Percentiles rank a stretch among this genome's conserved stretches.
Conservation (phyloP, 495 filamentous ascomycete genomes). For the Penicillium coffeae region DNA sequence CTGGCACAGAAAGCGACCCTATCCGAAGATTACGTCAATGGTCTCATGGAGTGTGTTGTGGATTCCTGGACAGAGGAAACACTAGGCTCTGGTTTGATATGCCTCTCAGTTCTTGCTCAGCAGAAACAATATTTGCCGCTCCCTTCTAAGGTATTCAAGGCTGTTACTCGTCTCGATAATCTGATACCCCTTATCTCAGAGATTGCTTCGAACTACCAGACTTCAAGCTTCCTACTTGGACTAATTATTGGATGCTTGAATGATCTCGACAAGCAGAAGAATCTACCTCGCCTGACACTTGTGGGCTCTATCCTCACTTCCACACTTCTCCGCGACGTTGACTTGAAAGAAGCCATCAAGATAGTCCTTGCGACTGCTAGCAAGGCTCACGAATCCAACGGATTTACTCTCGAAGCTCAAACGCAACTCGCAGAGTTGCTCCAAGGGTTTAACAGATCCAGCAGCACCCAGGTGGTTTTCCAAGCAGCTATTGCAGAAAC, state of each 20-base stretch:
- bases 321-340: slow-evolving; percentile 57
- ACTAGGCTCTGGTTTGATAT: slow-evolving; percentile 68
- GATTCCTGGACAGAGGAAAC: slow-evolving; percentile 70
- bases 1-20: slow-evolving; percentile 76
- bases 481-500: slow-evolving; percentile 56
- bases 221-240: slow-evolving; percentile 71
- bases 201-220: slow-evolving; percentile 59
- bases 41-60: slow-evolving; percentile 82
- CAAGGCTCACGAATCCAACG: slow-evolving; percentile 31
- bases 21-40: slow-evolving; percentile 67
- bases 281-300: slow-evolving; percentile 50
- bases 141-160: slow-evolving; percentile 63
- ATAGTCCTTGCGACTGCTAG: slow-evolving; percentile 50
- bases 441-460: slow-evolving; percentile 54
- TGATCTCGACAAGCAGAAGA: slow-evolving; percentile 58
- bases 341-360: slow-evolving; percentile 58
- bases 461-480: slow-evolving; percentile 53
- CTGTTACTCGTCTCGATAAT: slow-evolving; percentile 60
- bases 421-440: slow-evolving; percentile 60
- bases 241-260: slow-evolving; percentile 63
- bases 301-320: slow-evolving; percentile 59
- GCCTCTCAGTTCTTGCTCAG: slow-evolving; percentile 74
- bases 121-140: slow-evolving; percentile 56
- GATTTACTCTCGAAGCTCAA: slow-evolving; percentile 47
- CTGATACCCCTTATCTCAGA: slow-evolving; percentile 55